Evolutionary conservation across 2,329 filamentous ascomycete genomes (phyloP).

Genomic region (Pseudocercospora cruenta): DNA sequence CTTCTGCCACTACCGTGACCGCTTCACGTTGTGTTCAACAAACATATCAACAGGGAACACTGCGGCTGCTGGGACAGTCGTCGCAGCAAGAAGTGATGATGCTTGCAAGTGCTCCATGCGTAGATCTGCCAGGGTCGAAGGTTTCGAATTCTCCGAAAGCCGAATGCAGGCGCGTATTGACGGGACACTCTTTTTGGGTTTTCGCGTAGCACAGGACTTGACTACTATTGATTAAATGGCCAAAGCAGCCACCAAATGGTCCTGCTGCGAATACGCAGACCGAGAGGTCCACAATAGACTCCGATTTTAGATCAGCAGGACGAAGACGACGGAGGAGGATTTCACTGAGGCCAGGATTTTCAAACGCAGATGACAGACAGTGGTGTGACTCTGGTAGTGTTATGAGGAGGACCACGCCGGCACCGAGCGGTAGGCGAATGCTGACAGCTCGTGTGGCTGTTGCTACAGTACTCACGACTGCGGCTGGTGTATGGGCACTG

Average conservation of each 20-base stretch:
- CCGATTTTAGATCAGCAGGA: too few species aligned
- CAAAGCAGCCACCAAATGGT: neutral
- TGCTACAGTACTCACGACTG: neutral
- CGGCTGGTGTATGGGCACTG: neutral
- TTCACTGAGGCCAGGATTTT: too few species aligned
- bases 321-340: too few species aligned
- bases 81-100: neutral
- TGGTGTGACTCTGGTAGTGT: neutral
- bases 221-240: neutral
- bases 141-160: neutral
- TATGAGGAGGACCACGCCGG: neutral
- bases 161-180: neutral
- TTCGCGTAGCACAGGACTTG: neutral
- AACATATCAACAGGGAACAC: neutral
- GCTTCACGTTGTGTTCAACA: neutral
- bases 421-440: neutral
- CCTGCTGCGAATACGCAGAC: neutral
- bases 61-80: neutral
- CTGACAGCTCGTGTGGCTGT: conserved; percentile 3
- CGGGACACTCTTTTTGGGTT: too few species aligned
- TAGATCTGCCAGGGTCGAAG: neutral
- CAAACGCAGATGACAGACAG: too few species aligned
- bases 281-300: neutral
- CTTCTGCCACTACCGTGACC: neutral
- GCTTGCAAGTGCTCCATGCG: neutral